Evolutionary conservation across 208 protist species (phyloP).

Genomic region (Leishmania martiniquensis): DNA sequence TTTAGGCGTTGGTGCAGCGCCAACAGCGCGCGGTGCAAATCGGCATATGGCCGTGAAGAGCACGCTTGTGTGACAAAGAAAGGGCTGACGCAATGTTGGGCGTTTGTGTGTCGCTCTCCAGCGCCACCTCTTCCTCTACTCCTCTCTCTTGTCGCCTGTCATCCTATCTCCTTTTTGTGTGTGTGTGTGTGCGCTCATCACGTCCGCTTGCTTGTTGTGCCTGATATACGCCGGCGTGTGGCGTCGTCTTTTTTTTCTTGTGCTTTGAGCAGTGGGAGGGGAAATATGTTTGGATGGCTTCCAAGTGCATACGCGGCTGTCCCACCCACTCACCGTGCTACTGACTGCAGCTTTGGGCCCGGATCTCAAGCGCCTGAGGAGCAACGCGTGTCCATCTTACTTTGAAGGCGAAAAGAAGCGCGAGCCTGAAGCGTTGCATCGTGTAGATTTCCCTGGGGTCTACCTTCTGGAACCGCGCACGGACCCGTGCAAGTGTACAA

Average conservation of each 20-base stretch:
- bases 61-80: not conserved
- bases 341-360: not conserved
- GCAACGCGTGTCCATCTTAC: not conserved
- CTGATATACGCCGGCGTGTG: not conserved
- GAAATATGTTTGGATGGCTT: not conserved
- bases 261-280: not conserved
- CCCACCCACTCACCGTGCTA: not conserved
- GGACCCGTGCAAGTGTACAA: not conserved
- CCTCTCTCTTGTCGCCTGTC: too few relatives aligned
- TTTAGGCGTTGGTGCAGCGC: not conserved
- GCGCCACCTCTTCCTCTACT: not conserved
- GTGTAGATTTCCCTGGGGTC: not conserved
- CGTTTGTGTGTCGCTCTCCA: not conserved
- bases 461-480: not conserved
- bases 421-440: not conserved
- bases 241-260: not conserved
- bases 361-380: not conserved
- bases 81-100: not conserved
- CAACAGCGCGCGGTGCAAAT: not conserved
- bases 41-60: not conserved
- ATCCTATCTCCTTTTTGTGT: not conserved
- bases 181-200: not conserved
- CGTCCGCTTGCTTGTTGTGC: not conserved
- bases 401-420: not conserved
- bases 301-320: not conserved